A percentile compares a stretch with the other conserved stretches of the same genome.
These are phyloP conservation scores for Aegilops tauschii DNA, from an alignment of 176 grass and related monocot genomes.

Conservation along the genomic window DNA sequence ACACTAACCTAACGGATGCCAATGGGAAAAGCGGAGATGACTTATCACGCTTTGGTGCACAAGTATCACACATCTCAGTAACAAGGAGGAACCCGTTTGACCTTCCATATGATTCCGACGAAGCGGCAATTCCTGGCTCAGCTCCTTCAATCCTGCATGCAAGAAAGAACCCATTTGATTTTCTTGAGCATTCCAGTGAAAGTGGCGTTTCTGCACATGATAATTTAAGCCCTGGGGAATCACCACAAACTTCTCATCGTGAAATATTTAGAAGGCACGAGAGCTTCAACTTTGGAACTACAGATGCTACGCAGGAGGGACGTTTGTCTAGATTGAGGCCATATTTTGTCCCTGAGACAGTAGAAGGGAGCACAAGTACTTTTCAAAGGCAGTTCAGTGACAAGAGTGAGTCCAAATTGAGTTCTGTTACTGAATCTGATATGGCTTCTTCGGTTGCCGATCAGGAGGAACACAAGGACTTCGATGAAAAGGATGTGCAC, in stretches of 20 bases:
- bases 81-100: conserved; percentile 83
- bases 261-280: conserved; percentile 74
- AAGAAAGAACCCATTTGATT: conserved; percentile 75
- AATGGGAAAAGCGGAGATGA: conserved; percentile 44
- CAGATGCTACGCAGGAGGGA: conserved; percentile 46
- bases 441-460: conserved; percentile 44
- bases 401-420: conserved; percentile 58
- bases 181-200: conserved; percentile 50
- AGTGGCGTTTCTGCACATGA: conserved; percentile 32
- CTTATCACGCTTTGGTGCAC: conserved; percentile 47
- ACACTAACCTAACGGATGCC: conserved; percentile 51
- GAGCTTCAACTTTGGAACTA: conserved; percentile 68
- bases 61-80: conserved; percentile 58
- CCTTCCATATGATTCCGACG: conserved; percentile 56
- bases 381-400: conserved; percentile 67
- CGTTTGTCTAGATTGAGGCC: conserved; percentile 55
- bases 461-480: conserved; percentile 44
- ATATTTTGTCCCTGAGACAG: conserved; percentile 56
- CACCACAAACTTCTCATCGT: conserved; percentile 36
- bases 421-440: conserved; percentile 53
- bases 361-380: conserved; percentile 41
- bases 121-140: conserved; percentile 71
- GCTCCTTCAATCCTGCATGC: conserved; percentile 76
- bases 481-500: conserved; percentile 25
- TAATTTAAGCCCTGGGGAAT: conserved; percentile 36